Evolutionary conservation across 768 basidiomycete genomes (phyloP).

Genomic region (Leccinum disarticulatum): DNA sequence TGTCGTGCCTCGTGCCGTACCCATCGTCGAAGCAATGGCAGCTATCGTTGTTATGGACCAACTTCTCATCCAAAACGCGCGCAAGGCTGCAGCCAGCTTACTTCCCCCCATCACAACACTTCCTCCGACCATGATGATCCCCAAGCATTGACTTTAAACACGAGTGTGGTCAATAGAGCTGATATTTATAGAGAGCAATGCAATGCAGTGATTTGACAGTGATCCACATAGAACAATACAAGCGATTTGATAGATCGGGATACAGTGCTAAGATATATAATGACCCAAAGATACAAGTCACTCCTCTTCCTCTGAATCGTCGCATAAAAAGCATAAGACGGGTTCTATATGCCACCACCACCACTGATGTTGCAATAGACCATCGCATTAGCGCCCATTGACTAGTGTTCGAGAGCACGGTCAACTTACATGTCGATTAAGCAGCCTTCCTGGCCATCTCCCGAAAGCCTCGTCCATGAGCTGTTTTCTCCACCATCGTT

Average conservation of each 20-base stretch:
- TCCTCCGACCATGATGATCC: constrained; percentile 88
- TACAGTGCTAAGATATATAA: background rate
- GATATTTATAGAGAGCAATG: background rate
- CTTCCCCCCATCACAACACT: constrained; percentile 88
- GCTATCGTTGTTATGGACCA: constrained; percentile 94
- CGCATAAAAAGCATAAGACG: constrained; percentile 59
- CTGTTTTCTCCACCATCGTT: constrained; percentile 41
- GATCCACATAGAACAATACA: constrained; percentile 19
- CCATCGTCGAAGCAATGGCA: constrained; percentile 98
- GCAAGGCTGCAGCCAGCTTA: constrained; percentile 67
- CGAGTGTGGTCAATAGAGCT: background rate
- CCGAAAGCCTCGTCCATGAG: constrained; percentile 58
- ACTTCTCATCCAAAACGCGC: constrained; percentile 85
- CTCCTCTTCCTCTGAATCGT: constrained; percentile 51
- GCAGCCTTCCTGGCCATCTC: constrained; percentile 61
- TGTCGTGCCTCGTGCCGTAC: constrained; percentile 94
- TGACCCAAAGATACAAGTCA: constrained; percentile 10
- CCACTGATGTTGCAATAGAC: constrained; percentile 51
- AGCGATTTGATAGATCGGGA: background rate
- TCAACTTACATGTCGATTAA: constrained; percentile 66
- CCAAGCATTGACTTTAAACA: constrained; percentile 30
- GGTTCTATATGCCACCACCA: constrained; percentile 81
- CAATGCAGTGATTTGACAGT: constrained; percentile 3
- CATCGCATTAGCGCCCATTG: background rate
- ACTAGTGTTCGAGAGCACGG: background rate